phyloP scores from a whole-genome alignment of 148 eudicot species.

The Camellia sinensis region DNA sequence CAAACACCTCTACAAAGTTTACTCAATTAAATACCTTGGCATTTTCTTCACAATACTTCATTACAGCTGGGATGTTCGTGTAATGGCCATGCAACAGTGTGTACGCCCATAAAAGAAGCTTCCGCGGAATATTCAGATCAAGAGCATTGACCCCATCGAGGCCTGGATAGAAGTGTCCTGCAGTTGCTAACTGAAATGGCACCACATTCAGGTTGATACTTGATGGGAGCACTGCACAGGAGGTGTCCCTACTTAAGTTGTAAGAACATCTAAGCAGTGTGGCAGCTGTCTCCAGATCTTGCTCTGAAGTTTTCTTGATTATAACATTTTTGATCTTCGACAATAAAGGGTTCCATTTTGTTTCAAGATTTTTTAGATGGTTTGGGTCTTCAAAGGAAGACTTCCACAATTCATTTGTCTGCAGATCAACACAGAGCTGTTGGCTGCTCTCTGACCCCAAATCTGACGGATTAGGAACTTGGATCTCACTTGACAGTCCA shows the following conservation, averaged over 20 bases:
- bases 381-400: slow-evolving; percentile 60
- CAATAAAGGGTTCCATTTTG: slow-evolving; percentile 69
- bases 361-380: slow-evolving; percentile 56
- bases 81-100: slow-evolving; percentile 78
- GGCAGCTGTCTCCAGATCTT: slow-evolving; percentile 73
- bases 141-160: slow-evolving; percentile 64
- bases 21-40: slow-evolving; percentile 53
- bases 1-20: slow-evolving; percentile 11
- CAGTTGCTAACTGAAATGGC: slow-evolving; percentile 57
- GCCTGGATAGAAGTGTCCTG: slow-evolving; percentile 49
- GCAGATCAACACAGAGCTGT: slow-evolving; percentile 77
- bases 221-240: slow-evolving; percentile 61
- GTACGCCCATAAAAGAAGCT: slow-evolving; percentile 92
- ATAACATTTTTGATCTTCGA: slow-evolving; percentile 66
- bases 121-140: slow-evolving; percentile 74
- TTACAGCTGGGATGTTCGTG: slow-evolving; percentile 64
- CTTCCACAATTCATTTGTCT: slow-evolving; percentile 67
- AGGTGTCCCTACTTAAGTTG: slow-evolving; percentile 82
- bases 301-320: slow-evolving; percentile 67
- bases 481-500: slow-evolving; percentile 32
- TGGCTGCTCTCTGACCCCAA: slow-evolving; percentile 50
- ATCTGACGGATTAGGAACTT: slow-evolving; percentile 29
- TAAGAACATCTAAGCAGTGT: slow-evolving; percentile 74
- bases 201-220: slow-evolving; percentile 71
- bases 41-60: slow-evolving; percentile 92